These are phyloP conservation scores for Casaregolazyma lundiana DNA, from an alignment of 1,139 yeast species.

Conservation along the genomic window DNA sequence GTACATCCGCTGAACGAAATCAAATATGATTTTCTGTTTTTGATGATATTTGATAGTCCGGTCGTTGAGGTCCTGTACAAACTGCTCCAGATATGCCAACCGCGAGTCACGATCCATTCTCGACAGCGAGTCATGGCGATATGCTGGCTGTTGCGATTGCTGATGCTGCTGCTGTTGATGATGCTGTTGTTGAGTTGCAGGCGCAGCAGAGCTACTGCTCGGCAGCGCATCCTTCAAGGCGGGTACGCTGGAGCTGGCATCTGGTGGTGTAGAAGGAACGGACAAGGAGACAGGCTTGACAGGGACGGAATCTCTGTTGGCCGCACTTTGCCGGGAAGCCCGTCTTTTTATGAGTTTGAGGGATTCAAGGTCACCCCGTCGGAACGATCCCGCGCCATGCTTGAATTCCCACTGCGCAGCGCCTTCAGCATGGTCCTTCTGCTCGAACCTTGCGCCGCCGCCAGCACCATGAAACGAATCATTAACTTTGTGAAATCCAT, in stretches of 20 bases:
- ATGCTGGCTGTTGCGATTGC: conserved; percentile 12
- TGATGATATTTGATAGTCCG: conserved; percentile 1
- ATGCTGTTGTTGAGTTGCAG: conserved; percentile 9
- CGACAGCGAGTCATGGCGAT: conserved; percentile 6
- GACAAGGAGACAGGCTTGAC: conserved; percentile 29
- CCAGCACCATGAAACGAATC: conserved; percentile 27
- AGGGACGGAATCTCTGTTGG: conserved; percentile 28
- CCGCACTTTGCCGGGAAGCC: conserved; percentile 36
- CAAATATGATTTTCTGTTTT: conserved; percentile 6
- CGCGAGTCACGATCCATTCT: conserved; percentile 5
- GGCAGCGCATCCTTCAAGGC: conserved; percentile 5
- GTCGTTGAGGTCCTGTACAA: conserved; percentile 5
- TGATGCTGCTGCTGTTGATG: conserved; percentile 9
- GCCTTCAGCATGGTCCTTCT: conserved; percentile 27
- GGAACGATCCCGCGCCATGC: conserved; percentile 74
- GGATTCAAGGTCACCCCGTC: conserved; percentile 66
- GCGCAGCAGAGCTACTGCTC: conserved; percentile 2
- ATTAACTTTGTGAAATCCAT: conserved; percentile 91
- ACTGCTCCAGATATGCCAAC: conserved; percentile 9
- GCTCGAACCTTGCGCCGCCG: conserved; percentile 11
- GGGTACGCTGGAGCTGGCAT: conserved; percentile 10
- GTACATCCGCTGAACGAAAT: conserved; percentile 1
- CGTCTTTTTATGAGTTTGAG: conserved; percentile 67
- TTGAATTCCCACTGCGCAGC: conserved; percentile 72
- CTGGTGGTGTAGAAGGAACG: conserved; percentile 28